These are phyloP conservation scores for Tetracladium setigerum DNA, from an alignment of 495 filamentous ascomycete species.

Conservation along the genomic window DNA sequence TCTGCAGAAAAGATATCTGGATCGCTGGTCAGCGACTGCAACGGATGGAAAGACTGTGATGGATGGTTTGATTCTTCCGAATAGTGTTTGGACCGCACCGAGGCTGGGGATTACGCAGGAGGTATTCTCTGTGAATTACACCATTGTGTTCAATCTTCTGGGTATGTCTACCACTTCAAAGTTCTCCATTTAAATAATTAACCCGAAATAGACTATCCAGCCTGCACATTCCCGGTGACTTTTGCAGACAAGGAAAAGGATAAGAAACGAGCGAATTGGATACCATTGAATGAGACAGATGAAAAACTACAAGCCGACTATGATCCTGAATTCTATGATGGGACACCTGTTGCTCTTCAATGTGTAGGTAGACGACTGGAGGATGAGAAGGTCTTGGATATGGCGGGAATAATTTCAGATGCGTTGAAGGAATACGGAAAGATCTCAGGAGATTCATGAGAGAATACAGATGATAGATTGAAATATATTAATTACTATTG, in stretches of 20 bases:
- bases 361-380: conserved; percentile 37
- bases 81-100: conserved; percentile 15
- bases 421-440: conserved; percentile 7
- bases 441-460: too few species aligned
- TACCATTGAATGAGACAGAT: conserved; percentile 18
- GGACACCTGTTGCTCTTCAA: conserved; percentile 40
- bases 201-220: conserved; percentile 16
- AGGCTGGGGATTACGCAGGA: conserved; percentile 19
- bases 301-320: conserved; percentile 16
- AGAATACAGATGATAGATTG: too few species aligned
- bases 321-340: conserved; percentile 39
- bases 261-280: conserved; percentile 29
- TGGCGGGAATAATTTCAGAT: conserved; percentile 22
- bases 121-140: conserved; percentile 20
- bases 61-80: conserved; percentile 22
- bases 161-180: conserved; percentile 2
- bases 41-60: conserved; percentile 21
- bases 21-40: conserved; percentile 40
- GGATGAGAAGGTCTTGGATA: conserved; percentile 40
- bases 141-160: conserved; percentile 18
- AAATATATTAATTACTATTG: too few species aligned
- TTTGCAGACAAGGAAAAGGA: conserved; percentile 19
- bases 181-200: conserved; percentile 1
- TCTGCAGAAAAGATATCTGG: conserved; percentile 46
- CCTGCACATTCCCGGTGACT: conserved; percentile 21